Percentiles rank a stretch among this genome's conserved stretches.
These are phyloP conservation scores for Yarrowia sp. DNA, from an alignment of 805 yeast genomes.

Conservation along the genomic window DNA sequence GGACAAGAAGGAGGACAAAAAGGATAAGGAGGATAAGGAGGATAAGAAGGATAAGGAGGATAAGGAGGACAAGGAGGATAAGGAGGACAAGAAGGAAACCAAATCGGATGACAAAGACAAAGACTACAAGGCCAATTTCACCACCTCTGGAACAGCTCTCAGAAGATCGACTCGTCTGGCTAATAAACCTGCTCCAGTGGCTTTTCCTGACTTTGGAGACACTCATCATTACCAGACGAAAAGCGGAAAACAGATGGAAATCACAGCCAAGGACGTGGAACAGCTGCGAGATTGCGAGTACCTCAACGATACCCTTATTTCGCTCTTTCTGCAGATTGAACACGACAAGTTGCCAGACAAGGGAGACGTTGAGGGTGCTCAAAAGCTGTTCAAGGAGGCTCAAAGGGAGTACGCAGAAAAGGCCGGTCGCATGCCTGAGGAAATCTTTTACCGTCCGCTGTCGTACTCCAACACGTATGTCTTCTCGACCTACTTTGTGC, in stretches of 20 bases:
- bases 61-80: background rate
- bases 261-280: slow-evolving; percentile 68
- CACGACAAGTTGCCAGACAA: slow-evolving; percentile 36
- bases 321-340: slow-evolving; percentile 59
- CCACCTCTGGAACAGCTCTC: background rate
- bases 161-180: background rate
- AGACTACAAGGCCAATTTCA: background rate
- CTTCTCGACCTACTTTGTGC: slow-evolving; percentile 80
- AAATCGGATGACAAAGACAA: too few species aligned
- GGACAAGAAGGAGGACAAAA: background rate
- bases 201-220: background rate
- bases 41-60: background rate
- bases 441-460: background rate
- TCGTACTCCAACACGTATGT: slow-evolving; percentile 47
- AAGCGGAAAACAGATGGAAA: slow-evolving; percentile 52
- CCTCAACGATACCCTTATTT: slow-evolving; percentile 86
- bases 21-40: background rate
- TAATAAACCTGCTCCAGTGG: background rate
- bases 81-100: background rate
- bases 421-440: background rate
- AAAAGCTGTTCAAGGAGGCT: slow-evolving; percentile 28
- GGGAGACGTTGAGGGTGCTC: slow-evolving; percentile 35
- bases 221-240: slow-evolving; percentile 1
- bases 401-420: background rate
- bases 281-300: slow-evolving; percentile 78